Evolutionary conservation across 345 rosid genomes (phyloP).

Genomic region (Acer campestre): DNA sequence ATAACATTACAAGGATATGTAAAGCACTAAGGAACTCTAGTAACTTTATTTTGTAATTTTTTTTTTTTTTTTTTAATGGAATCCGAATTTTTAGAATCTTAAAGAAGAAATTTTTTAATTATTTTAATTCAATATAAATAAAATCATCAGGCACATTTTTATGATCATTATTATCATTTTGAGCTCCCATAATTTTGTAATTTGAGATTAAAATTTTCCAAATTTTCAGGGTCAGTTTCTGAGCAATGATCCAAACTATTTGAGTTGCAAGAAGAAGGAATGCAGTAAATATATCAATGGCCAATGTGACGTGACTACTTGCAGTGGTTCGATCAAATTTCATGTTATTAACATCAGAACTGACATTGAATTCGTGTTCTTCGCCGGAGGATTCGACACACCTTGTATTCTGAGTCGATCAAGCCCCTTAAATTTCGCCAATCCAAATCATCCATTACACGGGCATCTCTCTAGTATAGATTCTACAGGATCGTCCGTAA

Average conservation of each 20-base stretch:
- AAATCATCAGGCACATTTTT: neutral
- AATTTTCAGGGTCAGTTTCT: conserved; percentile 46
- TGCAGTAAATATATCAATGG: conserved; percentile 33
- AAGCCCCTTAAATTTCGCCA: conserved; percentile 43
- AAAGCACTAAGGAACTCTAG: too few species aligned
- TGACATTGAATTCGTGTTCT: conserved; percentile 60
- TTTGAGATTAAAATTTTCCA: neutral
- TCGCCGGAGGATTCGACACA: conserved; percentile 46
- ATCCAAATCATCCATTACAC: conserved; percentile 51
- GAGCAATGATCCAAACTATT: conserved; percentile 53
- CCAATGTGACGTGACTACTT: conserved; percentile 34
- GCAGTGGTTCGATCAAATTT: conserved; percentile 45
- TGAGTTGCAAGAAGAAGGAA: conserved; percentile 45
- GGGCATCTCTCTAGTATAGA: conserved; percentile 58
- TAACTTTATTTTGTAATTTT: too few species aligned
- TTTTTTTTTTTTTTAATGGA: too few species aligned
- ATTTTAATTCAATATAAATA: neutral
- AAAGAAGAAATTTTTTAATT: too few species aligned
- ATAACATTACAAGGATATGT: too few species aligned
- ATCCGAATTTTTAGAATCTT: too few species aligned
- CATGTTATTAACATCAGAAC: conserved; percentile 64
- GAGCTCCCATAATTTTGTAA: neutral
- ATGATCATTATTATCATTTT: neutral
- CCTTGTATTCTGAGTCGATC: conserved; percentile 55
- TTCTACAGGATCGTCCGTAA: conserved; percentile 60